Percentiles rank a stretch among this genome's conserved stretches.
Evolutionary conservation across 192 early-diverging fungal genomes (phyloP).

Genomic region (Coemansia sp.): DNA sequence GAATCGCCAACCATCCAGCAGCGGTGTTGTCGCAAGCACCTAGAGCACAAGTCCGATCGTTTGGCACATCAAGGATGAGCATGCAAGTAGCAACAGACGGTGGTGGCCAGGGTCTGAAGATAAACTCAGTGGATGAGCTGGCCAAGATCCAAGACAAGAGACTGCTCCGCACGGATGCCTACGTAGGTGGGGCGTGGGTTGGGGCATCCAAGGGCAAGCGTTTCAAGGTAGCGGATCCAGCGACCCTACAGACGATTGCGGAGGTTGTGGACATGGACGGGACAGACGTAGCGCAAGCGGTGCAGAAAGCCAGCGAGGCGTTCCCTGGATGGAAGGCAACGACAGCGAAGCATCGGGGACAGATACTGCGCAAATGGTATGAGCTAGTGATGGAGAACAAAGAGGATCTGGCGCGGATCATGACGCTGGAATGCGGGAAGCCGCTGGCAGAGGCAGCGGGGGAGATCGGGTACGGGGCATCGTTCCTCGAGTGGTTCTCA

Average conservation of each 20-base stretch:
- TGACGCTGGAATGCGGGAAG: constrained; percentile 88
- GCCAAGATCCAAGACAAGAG: constrained; percentile 62
- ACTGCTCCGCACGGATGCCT: constrained; percentile 57
- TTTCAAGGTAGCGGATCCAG: constrained; percentile 66
- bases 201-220: constrained; percentile 42
- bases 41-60: neutral
- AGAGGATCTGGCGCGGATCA: constrained; percentile 74
- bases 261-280: constrained; percentile 67
- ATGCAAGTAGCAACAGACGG: neutral
- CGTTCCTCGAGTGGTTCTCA: constrained; percentile 82
- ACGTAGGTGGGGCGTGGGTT: constrained; percentile 64
- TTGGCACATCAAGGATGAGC: neutral
- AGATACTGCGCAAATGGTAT: constrained; percentile 63
- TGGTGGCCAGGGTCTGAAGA: neutral
- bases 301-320: constrained; percentile 60
- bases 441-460: constrained; percentile 57
- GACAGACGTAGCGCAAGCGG: constrained; percentile 58
- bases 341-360: constrained; percentile 64
- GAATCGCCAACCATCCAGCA: neutral
- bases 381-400: constrained; percentile 65
- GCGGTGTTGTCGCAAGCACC: neutral
- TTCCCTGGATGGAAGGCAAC: constrained; percentile 62
- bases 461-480: constrained; percentile 64
- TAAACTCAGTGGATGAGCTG: constrained; percentile 30
- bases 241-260: constrained; percentile 60